Percentiles rank a stretch among this genome's conserved stretches.
phyloP scores from a whole-genome alignment of 2,329 filamentous ascomycete genomes.

The Fusarium agapanthi region DNA sequence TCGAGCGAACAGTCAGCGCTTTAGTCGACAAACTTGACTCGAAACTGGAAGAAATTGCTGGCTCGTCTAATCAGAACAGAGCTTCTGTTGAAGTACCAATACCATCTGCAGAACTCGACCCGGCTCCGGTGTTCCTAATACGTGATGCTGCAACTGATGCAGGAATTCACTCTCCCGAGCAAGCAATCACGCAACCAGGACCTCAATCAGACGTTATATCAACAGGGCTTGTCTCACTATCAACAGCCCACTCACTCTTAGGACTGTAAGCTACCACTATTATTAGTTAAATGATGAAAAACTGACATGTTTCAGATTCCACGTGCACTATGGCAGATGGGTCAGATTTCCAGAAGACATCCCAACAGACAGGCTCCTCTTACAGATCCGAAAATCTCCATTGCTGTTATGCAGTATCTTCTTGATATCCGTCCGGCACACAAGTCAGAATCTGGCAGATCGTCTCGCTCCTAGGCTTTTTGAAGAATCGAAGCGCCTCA shows the following conservation, averaged over 20 bases:
- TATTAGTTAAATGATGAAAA: accelerated
- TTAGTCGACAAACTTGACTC: constrained; percentile 27
- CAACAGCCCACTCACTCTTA: constrained; percentile 31
- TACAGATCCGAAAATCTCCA: constrained; percentile 17
- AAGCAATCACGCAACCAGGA: neutral
- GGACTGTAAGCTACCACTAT: constrained; percentile 18
- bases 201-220: constrained; percentile 32
- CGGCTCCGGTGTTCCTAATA: constrained; percentile 41
- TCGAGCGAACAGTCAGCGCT: constrained; percentile 14
- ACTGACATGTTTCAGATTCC: constrained; percentile 33
- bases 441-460: constrained; percentile 34
- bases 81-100: neutral
- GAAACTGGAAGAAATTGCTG: neutral
- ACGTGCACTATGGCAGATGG: constrained; percentile 41
- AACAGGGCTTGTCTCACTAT: constrained; percentile 24
- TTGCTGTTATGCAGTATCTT: constrained; percentile 40
- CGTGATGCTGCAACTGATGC: constrained; percentile 41
- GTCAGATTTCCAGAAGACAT: constrained; percentile 35
- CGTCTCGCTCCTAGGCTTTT: constrained; percentile 36
- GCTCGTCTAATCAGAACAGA: neutral
- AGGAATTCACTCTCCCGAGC: constrained; percentile 31
- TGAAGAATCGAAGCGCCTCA: constrained; percentile 34
- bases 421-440: constrained; percentile 40
- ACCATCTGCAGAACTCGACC: neutral
- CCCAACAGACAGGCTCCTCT: constrained; percentile 15